Evolutionary conservation across 306 rosid genomes (phyloP).

Genomic region (Prunus kanzakura): DNA sequence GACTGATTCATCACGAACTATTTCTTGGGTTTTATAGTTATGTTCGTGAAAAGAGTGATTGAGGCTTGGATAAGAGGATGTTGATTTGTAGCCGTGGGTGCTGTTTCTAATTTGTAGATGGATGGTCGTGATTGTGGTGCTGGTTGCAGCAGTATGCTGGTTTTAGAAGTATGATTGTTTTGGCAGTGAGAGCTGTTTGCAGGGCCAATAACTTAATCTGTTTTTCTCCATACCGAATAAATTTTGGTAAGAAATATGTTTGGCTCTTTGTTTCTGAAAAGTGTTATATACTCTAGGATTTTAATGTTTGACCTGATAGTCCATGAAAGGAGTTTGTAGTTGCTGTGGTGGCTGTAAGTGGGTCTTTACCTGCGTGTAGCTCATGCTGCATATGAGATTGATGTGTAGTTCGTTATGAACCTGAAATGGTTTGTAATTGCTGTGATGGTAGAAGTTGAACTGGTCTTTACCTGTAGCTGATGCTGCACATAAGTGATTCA

Average conservation of each 20-base stretch:
- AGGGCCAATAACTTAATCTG: slow-evolving; percentile 49
- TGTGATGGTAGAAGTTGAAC: slow-evolving; percentile 43
- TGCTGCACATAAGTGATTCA: slow-evolving; percentile 32
- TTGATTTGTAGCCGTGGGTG: slow-evolving; percentile 62
- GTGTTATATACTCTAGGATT: slow-evolving; percentile 30
- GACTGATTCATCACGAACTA: slow-evolving; percentile 45
- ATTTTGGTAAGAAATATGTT: slow-evolving; percentile 59
- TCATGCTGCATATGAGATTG: slow-evolving; percentile 25
- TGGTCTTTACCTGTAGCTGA: slow-evolving; percentile 46
- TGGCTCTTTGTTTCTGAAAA: slow-evolving; percentile 35
- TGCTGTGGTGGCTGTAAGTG: slow-evolving; percentile 49
- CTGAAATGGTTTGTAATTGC: slow-evolving; percentile 43
- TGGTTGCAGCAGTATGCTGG: slow-evolving; percentile 69
- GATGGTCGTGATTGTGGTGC: slow-evolving; percentile 67
- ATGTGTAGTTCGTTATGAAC: background rate
- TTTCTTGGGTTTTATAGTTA: slow-evolving; percentile 87
- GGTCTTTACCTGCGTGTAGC: slow-evolving; percentile 44
- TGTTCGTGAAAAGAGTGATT: slow-evolving; percentile 57
- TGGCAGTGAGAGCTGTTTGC: slow-evolving; percentile 64
- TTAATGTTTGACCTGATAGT: slow-evolving; percentile 39
- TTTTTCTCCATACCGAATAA: slow-evolving; percentile 38
- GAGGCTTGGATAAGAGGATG: slow-evolving; percentile 58
- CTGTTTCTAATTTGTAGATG: slow-evolving; percentile 66
- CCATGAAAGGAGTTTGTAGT: slow-evolving; percentile 28
- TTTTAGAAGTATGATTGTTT: slow-evolving; percentile 60